These are phyloP conservation scores for Schizophyllum commune DNA, from an alignment of 1,284 basidiomycete species.

Conservation along the genomic window DNA sequence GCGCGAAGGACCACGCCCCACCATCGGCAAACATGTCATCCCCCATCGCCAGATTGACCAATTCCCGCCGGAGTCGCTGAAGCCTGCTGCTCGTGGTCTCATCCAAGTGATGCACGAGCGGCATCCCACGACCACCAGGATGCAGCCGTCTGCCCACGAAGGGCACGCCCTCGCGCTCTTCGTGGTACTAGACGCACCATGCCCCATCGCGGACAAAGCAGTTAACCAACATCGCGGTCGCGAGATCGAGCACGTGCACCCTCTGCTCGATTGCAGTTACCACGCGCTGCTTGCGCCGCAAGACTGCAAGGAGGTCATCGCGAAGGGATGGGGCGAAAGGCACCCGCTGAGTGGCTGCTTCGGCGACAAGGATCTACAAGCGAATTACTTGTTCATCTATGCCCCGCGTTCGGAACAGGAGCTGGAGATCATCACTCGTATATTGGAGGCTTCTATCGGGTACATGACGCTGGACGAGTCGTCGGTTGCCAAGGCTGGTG, in stretches of 20 bases:
- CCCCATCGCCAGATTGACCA: conserved; percentile 9
- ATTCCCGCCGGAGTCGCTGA: conserved; percentile 2
- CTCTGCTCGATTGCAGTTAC: conserved; percentile 9
- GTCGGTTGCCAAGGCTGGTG: no score
- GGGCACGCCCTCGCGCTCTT: conserved; percentile 10
- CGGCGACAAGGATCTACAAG: conserved; percentile 7
- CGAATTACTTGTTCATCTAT: conserved; percentile 10
- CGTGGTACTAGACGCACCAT: conserved; percentile 6
- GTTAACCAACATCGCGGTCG: conserved; percentile 8
- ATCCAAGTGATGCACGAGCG: conserved; percentile 9
- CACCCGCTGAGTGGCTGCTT: conserved; percentile 9
- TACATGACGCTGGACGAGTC: conserved; percentile 7
- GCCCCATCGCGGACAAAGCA: conserved; percentile 8
- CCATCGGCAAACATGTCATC: conserved; percentile 8
- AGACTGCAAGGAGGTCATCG: conserved; percentile 9
- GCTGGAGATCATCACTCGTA: conserved; percentile 8
- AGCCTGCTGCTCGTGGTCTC: neutral
- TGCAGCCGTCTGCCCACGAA: conserved; percentile 9
- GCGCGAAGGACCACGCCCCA: conserved; percentile 6
- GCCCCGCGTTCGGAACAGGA: conserved; percentile 9
- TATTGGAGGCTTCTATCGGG: conserved; percentile 9
- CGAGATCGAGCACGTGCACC: conserved; percentile 12
- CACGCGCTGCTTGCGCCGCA: conserved; percentile 10
- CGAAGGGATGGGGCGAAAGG: conserved; percentile 11
- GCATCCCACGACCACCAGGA: conserved; percentile 6